Conservation (phyloP, 208 protist genomes). For the Trypanosoma brucei region DNA sequence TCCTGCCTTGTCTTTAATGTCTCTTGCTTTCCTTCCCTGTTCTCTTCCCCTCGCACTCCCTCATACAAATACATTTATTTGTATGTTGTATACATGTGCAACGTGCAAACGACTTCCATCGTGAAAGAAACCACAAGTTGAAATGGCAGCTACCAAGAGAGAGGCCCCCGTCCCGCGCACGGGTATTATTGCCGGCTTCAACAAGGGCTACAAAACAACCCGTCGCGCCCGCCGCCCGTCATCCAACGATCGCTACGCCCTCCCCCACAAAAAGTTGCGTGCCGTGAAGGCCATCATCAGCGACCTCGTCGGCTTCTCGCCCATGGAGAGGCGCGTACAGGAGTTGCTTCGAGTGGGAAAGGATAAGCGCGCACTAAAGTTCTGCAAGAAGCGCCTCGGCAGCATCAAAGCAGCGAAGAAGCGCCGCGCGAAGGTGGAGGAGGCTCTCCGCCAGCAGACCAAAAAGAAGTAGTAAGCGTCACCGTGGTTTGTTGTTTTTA, state of each 20-base stretch:
- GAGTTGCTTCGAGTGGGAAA: conserved; percentile 93
- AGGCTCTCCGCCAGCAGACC: conserved; percentile 77
- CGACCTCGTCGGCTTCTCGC: conserved; percentile 88
- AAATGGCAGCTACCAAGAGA: conserved; percentile 2
- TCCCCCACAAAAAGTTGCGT: conserved; percentile 87
- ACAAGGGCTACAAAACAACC: conserved; percentile 89
- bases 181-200: conserved; percentile 91
- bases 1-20: too few species aligned
- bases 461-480: conserved; percentile 75
- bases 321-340: conserved; percentile 90
- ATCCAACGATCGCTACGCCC: conserved; percentile 73
- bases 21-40: too few species aligned
- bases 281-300: conserved; percentile 89
- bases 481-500: conserved; percentile 8
- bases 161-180: conserved; percentile 60
- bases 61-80: too few species aligned
- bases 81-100: too few species aligned
- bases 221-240: conserved; percentile 76
- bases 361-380: conserved; percentile 94
- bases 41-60: too few species aligned
- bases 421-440: conserved; percentile 89
- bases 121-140: background rate
- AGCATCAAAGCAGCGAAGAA: conserved; percentile 89
- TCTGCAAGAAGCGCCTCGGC: conserved; percentile 92
- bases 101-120: too few species aligned